Percentiles rank a stretch among this genome's conserved stretches.
Conservation (phyloP, 129 eudicot species). For the Apium graveolens region DNA sequence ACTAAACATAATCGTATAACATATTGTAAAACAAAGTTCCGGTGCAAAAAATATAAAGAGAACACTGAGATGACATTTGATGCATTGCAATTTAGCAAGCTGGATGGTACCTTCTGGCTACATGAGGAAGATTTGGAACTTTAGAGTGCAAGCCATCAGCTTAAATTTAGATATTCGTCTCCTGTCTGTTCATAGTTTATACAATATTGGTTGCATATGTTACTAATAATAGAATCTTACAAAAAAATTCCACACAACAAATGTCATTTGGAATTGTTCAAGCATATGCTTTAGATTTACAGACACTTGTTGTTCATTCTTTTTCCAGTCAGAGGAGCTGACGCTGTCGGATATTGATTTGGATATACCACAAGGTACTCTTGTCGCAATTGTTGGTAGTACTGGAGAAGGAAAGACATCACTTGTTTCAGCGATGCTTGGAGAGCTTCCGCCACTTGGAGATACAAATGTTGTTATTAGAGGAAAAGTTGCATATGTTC, state of each 20-base stretch:
- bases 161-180: background rate
- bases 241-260: background rate
- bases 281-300: background rate
- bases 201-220: background rate
- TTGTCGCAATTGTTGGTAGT: slow-evolving; percentile 85
- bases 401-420: slow-evolving; percentile 99
- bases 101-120: background rate
- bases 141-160: background rate
- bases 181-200: background rate
- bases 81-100: background rate
- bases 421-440: slow-evolving; percentile 89
- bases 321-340: slow-evolving; percentile 64
- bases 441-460: slow-evolving; percentile 78
- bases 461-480: slow-evolving; percentile 60
- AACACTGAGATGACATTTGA: background rate
- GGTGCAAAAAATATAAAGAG: background rate
- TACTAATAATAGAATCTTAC: background rate
- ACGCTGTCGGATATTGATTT: slow-evolving; percentile 64
- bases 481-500: slow-evolving; percentile 94
- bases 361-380: slow-evolving; percentile 69
- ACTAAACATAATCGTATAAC: no score
- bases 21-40: no score
- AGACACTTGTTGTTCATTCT: background rate
- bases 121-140: background rate
- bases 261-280: background rate